Percentiles rank a stretch among this genome's conserved stretches.
Conservation (phyloP, 2,329 filamentous ascomycete species). For the Cordyceps cicadae region DNA sequence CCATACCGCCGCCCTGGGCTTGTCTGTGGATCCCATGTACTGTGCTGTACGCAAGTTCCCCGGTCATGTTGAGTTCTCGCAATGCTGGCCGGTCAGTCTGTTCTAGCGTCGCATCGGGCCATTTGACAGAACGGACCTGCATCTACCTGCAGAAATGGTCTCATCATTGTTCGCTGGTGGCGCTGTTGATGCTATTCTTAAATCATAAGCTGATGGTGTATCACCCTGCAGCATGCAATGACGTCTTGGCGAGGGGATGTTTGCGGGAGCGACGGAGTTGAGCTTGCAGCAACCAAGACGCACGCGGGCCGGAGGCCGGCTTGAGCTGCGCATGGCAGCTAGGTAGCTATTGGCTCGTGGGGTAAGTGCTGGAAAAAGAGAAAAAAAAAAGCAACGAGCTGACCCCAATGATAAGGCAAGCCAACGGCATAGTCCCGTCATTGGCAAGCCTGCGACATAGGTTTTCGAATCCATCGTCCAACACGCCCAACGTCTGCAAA, state of each 20-base stretch:
- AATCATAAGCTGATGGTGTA: neutral
- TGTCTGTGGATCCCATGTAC: slow-evolving; percentile 4
- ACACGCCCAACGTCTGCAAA: slow-evolving; percentile 6
- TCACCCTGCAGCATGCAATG: slow-evolving; percentile 1
- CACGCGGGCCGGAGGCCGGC: neutral
- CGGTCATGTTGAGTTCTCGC: neutral
- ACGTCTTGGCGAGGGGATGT: neutral
- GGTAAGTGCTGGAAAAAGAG: neutral
- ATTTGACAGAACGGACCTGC: slow-evolving; percentile 1
- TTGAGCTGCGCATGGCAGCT: neutral
- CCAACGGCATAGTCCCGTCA: neutral
- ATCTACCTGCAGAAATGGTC: slow-evolving; percentile 4
- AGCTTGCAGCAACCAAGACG: neutral
- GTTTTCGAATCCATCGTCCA: neutral
- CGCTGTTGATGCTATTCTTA: slow-evolving; percentile 1
- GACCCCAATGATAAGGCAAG: neutral
- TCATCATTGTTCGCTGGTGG: neutral
- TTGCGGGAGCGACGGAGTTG: neutral
- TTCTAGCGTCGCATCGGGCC: neutral
- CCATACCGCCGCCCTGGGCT: neutral
- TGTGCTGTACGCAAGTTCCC: neutral
- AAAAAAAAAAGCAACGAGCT: neutral
- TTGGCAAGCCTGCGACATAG: slow-evolving; percentile 1
- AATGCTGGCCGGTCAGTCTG: neutral
- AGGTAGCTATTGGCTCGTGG: neutral